Conservation (phyloP, 1,139 yeast genomes). For the Hansenula sp. region DNA sequence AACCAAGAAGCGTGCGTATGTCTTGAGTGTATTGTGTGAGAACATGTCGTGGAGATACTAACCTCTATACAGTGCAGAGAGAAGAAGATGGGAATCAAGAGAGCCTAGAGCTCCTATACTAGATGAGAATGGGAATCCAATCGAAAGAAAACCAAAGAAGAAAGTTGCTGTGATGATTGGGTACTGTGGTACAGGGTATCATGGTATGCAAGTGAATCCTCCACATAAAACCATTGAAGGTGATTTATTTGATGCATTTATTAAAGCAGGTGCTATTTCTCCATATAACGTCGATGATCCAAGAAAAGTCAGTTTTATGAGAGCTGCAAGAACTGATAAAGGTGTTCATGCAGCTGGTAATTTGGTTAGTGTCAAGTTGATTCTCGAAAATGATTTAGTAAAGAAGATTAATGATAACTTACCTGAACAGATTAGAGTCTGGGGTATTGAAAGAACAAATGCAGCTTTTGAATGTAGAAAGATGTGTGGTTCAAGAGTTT, state of each 20-base stretch:
- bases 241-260: constrained; percentile 80
- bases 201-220: constrained; percentile 95
- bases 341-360: constrained; percentile 99
- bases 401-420: constrained; percentile 66
- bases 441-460: constrained; percentile 91
- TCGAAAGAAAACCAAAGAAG: constrained; percentile 39
- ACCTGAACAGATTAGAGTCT: constrained; percentile 83
- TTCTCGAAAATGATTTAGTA: constrained; percentile 80
- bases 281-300: constrained; percentile 86
- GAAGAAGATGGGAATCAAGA: constrained; percentile 9
- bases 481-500: constrained; percentile 90
- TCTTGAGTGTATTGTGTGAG: constrained; percentile 18
- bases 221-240: constrained; percentile 91
- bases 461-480: constrained; percentile 92
- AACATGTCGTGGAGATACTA: constrained; percentile 1
- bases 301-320: constrained; percentile 84
- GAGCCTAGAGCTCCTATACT: constrained; percentile 30
- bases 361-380: constrained; percentile 81
- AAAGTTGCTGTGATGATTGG: constrained; percentile 94
- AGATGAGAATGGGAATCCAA: constrained; percentile 60
- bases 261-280: constrained; percentile 86
- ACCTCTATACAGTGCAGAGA: constrained; percentile 4
- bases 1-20: constrained; percentile 49
- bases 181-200: constrained; percentile 96
- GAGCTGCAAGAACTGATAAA: constrained; percentile 97